These are phyloP conservation scores for Hysterangium stoloniferum DNA, from an alignment of 768 basidiomycete species.

Conservation along the genomic window DNA sequence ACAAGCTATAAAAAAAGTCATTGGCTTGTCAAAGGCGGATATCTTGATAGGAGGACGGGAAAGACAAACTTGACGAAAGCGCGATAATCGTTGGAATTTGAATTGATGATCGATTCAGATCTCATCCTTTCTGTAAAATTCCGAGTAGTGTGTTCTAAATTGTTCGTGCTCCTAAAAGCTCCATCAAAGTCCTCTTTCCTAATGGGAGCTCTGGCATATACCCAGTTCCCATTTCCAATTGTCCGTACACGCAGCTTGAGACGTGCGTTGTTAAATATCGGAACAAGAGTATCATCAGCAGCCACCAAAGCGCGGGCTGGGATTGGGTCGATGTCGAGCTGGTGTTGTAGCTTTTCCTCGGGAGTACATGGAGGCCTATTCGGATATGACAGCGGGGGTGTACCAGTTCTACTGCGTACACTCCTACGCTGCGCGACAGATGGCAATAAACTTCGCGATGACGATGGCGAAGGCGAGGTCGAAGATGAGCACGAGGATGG, in stretches of 20 bases:
- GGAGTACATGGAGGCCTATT: neutral
- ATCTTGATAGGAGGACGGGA: neutral
- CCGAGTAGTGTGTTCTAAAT: too few relatives aligned
- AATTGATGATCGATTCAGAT: too few relatives aligned
- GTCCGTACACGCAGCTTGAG: neutral
- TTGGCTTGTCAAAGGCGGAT: neutral
- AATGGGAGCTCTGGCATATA: too few relatives aligned
- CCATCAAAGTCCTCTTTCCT: too few relatives aligned
- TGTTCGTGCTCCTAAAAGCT: too few relatives aligned
- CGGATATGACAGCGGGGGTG: neutral
- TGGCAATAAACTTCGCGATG: neutral
- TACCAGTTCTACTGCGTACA: neutral
- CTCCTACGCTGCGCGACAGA: neutral
- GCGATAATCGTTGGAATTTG: too few relatives aligned
- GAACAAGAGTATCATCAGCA: neutral
- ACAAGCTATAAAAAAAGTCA: neutral
- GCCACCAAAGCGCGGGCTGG: neutral
- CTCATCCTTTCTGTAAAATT: too few relatives aligned
- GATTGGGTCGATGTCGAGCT: neutral
- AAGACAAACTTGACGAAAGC: neutral
- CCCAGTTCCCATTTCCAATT: neutral
- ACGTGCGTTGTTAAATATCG: neutral
- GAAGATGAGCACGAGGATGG: neutral
- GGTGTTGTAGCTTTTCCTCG: neutral
- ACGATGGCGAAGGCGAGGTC: neutral